phyloP scores from a whole-genome alignment of 305 asterid genomes.

The Euphrasia arctica region DNA sequence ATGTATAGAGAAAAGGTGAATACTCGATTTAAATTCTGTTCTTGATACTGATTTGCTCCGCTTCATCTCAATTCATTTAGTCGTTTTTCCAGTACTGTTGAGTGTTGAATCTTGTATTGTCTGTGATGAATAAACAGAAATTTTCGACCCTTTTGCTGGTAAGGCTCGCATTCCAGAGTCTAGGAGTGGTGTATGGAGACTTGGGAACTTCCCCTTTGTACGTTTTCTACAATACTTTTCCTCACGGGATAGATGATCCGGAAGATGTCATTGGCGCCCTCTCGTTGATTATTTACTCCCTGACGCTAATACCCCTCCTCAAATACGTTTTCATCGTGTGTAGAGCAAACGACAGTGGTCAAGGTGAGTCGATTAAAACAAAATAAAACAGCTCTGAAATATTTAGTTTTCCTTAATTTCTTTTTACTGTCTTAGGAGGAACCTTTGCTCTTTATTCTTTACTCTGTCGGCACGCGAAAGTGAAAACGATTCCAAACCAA shows the following conservation, averaged over 20 bases:
- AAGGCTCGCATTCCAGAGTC: conserved; percentile 97
- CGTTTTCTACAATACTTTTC: conserved; percentile 94
- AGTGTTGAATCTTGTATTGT: conserved; percentile 1
- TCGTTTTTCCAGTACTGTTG: not conserved
- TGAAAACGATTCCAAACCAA: conserved; percentile 88
- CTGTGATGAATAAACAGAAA: conserved; percentile 42
- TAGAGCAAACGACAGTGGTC: conserved; percentile 96
- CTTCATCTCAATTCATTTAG: not conserved
- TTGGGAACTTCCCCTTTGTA: conserved; percentile 97
- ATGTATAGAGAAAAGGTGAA: conserved; percentile 91
- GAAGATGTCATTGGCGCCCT: conserved; percentile 95
- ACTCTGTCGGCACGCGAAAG: conserved; percentile 95
- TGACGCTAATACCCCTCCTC: conserved; percentile 91
- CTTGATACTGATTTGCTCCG: too few species aligned
- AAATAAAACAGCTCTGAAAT: not conserved
- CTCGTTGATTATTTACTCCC: conserved; percentile 88
- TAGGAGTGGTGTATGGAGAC: conserved; percentile 98
- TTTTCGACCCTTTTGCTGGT: conserved; percentile 74
- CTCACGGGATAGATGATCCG: conserved; percentile 66
- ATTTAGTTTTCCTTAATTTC: not conserved
- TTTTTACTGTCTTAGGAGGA: conserved; percentile 53
- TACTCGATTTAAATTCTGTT: not conserved
- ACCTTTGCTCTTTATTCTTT: conserved; percentile 98
- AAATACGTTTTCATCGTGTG: conserved; percentile 96
- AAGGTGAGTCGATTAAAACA: conserved; percentile 50